Percentiles rank a stretch among this genome's conserved stretches.
These are phyloP conservation scores for Aspergillus latus DNA, from an alignment of 2,329 filamentous ascomycete species.

Conservation along the genomic window DNA sequence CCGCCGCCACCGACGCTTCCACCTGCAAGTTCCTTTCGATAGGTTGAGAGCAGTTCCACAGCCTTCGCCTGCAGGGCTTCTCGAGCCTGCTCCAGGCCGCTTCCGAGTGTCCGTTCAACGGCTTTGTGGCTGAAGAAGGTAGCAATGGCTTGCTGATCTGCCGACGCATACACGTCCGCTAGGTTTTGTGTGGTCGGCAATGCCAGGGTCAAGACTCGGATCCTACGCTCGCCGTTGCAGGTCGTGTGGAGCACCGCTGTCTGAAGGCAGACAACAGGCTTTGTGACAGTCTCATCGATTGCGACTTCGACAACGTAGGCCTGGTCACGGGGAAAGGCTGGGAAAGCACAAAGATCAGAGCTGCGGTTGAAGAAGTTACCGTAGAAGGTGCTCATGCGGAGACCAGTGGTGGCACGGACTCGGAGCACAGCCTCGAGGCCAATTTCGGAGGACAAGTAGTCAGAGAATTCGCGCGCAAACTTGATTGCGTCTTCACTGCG, in stretches of 20 bases:
- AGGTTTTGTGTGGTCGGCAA: conserved; percentile 89
- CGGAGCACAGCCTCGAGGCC: conserved; percentile 93
- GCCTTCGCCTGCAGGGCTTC: conserved; percentile 90
- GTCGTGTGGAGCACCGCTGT: conserved; percentile 95
- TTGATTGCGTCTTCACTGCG: conserved; percentile 95
- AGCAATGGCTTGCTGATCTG: conserved; percentile 89
- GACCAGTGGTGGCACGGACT: conserved; percentile 88
- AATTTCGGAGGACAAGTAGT: conserved; percentile 95
- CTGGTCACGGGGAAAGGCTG: conserved; percentile 94
- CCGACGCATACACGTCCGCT: conserved; percentile 89
- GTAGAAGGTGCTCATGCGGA: conserved; percentile 97
- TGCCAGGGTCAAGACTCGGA: conserved; percentile 88
- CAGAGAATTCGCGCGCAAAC: conserved; percentile 94
- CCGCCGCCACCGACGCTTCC: conserved; percentile 92
- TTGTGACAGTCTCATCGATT: conserved; percentile 90
- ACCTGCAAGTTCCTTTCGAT: conserved; percentile 93
- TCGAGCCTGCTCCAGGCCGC: conserved; percentile 82
- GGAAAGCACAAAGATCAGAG: conserved; percentile 96
- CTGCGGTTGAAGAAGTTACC: conserved; percentile 99
- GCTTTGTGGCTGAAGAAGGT: conserved; percentile 98
- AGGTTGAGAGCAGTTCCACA: conserved; percentile 88
- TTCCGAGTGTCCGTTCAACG: conserved; percentile 82
- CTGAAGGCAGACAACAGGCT: conserved; percentile 89
- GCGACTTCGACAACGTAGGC: conserved; percentile 97
- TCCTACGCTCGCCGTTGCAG: conserved; percentile 93